Conservation (phyloP, 306 rosid genomes). For the Lathyrus sativus region DNA sequence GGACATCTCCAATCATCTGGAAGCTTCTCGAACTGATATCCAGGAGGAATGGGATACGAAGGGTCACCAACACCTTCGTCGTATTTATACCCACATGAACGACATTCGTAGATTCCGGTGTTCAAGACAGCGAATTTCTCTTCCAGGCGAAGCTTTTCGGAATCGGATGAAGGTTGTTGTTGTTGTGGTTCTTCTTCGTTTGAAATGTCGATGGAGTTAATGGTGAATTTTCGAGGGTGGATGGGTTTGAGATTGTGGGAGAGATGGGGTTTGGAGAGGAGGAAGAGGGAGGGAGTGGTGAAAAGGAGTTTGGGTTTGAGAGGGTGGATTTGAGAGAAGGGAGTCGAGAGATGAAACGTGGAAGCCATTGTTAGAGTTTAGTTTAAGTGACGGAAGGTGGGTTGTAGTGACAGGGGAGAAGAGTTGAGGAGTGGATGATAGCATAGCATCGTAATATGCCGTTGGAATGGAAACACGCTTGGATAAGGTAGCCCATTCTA, state of each 20-base stretch:
- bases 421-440: constrained; percentile 44
- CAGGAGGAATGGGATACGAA: constrained; percentile 82
- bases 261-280: constrained; percentile 11
- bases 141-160: constrained; percentile 70
- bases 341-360: constrained; percentile 61
- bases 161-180: not conserved
- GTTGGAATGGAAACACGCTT: constrained; percentile 18
- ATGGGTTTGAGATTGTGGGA: constrained; percentile 8
- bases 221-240: constrained; percentile 34
- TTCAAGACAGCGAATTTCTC: constrained; percentile 92
- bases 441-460: constrained; percentile 59
- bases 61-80: constrained; percentile 89
- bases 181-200: constrained; percentile 43
- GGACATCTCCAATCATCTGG: constrained; percentile 97
- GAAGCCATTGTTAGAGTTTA: constrained; percentile 49
- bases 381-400: not conserved
- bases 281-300: constrained; percentile 21
- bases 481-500: constrained; percentile 65
- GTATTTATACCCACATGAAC: constrained; percentile 89
- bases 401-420: constrained; percentile 34
- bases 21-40: constrained; percentile 69
- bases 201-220: constrained; percentile 68
- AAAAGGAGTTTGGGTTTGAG: constrained; percentile 41
- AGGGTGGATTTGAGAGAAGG: constrained; percentile 47
- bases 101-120: constrained; percentile 88